phyloP scores from a whole-genome alignment of 2,329 filamentous ascomycete genomes.

The Aspergillus oerlinghausenensis region DNA sequence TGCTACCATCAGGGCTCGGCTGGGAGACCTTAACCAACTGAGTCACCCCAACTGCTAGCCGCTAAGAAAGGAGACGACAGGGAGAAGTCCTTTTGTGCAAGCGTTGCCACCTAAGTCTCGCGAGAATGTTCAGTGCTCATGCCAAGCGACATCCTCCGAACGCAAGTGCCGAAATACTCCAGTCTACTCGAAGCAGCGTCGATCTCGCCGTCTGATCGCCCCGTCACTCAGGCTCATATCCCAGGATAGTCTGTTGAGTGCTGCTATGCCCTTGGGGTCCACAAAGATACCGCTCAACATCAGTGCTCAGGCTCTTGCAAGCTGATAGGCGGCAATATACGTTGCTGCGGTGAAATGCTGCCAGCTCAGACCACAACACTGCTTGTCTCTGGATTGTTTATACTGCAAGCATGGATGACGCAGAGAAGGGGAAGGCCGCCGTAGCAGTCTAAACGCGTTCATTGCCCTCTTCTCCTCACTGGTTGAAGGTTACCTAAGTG shows the following conservation, averaged over 20 bases:
- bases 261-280: background rate
- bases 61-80: background rate
- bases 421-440: background rate
- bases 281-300: background rate
- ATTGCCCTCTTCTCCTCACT: background rate
- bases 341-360: background rate
- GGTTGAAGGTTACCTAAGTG: background rate
- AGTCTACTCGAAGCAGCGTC: background rate
- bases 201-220: background rate
- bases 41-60: background rate
- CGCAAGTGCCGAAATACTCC: background rate
- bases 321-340: background rate
- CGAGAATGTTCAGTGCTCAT: background rate
- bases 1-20: background rate
- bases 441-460: background rate
- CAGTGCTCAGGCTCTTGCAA: background rate
- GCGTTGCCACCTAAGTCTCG: background rate
- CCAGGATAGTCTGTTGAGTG: background rate
- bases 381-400: background rate
- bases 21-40: background rate
- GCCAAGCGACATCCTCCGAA: background rate
- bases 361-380: background rate
- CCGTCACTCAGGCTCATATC: background rate
- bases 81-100: background rate
- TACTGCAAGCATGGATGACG: background rate